These are phyloP conservation scores for Neurospora sp. DNA, from an alignment of 495 filamentous ascomycete genomes.

Conservation along the genomic window DNA sequence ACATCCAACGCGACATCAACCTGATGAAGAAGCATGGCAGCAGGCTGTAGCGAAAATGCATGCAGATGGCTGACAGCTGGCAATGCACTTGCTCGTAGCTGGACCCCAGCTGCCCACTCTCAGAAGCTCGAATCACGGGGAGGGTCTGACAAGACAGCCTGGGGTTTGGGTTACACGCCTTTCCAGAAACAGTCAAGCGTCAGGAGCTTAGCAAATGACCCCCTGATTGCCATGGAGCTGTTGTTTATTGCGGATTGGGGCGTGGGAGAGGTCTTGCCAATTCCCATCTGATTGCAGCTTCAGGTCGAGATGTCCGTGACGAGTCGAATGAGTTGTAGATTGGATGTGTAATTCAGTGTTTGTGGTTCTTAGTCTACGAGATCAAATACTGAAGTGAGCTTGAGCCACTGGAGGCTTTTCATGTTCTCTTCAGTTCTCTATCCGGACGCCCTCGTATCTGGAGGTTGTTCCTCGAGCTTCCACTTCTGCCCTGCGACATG, in stretches of 20 bases:
- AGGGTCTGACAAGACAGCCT: not conserved
- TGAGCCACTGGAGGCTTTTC: not conserved
- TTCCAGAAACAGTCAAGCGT: not conserved
- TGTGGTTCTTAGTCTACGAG: not conserved
- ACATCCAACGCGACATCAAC: not conserved
- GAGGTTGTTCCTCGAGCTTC: not conserved
- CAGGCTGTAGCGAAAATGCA: not conserved
- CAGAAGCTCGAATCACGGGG: not conserved
- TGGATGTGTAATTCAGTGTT: not conserved
- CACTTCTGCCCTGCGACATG: not conserved
- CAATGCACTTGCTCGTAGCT: not conserved
- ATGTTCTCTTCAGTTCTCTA: not conserved
- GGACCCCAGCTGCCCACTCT: not conserved
- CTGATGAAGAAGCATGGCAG: not conserved
- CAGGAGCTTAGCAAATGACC: slow-evolving; percentile 1
- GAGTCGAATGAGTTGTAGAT: not conserved
- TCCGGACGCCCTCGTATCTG: not conserved
- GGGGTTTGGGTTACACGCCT: not conserved
- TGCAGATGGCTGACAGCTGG: not conserved
- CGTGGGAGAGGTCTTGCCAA: not conserved
- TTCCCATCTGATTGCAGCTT: not conserved
- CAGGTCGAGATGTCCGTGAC: not conserved
- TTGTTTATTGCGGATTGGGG: not conserved
- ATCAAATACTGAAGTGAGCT: not conserved
- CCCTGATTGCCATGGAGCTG: not conserved